These are phyloP conservation scores for Rhizophagus sp. DNA, from an alignment of 192 early-diverging fungal genomes.

Conservation along the genomic window DNA sequence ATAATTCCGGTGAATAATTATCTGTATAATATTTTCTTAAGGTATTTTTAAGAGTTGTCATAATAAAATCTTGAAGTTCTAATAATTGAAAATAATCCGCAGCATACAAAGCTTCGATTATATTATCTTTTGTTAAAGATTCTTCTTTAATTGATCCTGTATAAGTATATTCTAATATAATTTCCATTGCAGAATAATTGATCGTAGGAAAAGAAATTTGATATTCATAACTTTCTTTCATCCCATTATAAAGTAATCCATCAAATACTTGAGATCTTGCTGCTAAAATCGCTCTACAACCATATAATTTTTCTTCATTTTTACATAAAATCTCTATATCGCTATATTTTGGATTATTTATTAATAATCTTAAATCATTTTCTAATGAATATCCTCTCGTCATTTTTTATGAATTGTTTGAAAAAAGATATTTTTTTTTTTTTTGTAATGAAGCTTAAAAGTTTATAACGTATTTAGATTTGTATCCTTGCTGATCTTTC, in stretches of 20 bases:
- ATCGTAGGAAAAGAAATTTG: background rate
- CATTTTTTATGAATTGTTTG: background rate
- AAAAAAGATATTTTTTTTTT: too few species aligned
- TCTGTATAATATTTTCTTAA: background rate
- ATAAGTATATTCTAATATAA: conserved; percentile 7
- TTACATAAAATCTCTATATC: background rate
- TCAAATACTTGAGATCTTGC: conserved; percentile 9
- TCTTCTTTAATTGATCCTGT: background rate
- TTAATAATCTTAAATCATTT: background rate
- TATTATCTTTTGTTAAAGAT: background rate
- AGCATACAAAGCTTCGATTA: background rate
- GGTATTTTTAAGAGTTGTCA: background rate
- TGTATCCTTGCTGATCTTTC: too few species aligned
- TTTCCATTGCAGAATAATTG: background rate
- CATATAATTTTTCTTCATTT: background rate
- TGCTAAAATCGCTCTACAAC: conserved; percentile 4
- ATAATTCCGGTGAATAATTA: background rate
- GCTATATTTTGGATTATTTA: conserved; percentile 7
- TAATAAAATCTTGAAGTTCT: conserved; percentile 3
- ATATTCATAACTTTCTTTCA: conserved; percentile 18
- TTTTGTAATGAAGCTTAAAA: too few species aligned
- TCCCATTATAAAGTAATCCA: conserved; percentile 14
- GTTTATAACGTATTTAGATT: too few species aligned
- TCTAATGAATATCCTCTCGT: background rate
- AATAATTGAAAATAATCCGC: conserved; percentile 20